phyloP scores from a whole-genome alignment of 2,329 filamentous ascomycete genomes.

The Lasiodiplodia gonubiensis region DNA sequence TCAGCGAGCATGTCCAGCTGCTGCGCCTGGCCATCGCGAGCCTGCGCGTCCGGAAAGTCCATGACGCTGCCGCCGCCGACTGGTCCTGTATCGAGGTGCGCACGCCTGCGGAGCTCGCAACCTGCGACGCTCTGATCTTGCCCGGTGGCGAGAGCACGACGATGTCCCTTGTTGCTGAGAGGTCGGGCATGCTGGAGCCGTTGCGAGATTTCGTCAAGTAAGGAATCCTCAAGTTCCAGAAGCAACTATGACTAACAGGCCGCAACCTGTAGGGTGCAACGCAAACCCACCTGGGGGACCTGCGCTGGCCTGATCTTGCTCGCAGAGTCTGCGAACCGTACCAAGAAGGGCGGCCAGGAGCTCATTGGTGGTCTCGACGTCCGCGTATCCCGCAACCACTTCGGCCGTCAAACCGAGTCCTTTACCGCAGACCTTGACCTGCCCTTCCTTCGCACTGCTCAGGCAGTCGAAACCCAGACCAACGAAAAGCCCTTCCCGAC shows the following conservation, averaged over 20 bases:
- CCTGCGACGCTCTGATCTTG: constrained; percentile 83
- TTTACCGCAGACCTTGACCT: constrained; percentile 79
- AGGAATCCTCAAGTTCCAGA: constrained; percentile 39
- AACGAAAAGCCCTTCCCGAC: constrained; percentile 68
- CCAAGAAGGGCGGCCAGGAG: constrained; percentile 90
- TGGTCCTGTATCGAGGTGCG: constrained; percentile 80
- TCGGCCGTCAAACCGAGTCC: constrained; percentile 89
- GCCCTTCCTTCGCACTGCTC: constrained; percentile 64
- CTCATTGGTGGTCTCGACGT: constrained; percentile 92
- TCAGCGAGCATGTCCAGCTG: constrained; percentile 83
- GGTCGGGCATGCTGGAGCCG: constrained; percentile 81
- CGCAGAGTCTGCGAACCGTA: constrained; percentile 83
- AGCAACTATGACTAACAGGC: constrained; percentile 18
- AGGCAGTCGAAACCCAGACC: constrained; percentile 38
- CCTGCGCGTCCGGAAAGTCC: constrained; percentile 42
- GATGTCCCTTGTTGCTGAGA: constrained; percentile 84
- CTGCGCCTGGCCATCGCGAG: constrained; percentile 70
- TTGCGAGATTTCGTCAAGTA: constrained; percentile 90
- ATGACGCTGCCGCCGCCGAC: constrained; percentile 35
- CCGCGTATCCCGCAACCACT: constrained; percentile 90
- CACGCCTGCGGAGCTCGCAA: constrained; percentile 70
- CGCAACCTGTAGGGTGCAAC: constrained; percentile 62
- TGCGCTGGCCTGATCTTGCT: constrained; percentile 94
- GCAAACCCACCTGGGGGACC: constrained; percentile 91
- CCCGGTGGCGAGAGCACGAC: constrained; percentile 95